Base-by-base conservation (phyloP, 208 protist genomes). In the Leishmania mexicana region DNA sequence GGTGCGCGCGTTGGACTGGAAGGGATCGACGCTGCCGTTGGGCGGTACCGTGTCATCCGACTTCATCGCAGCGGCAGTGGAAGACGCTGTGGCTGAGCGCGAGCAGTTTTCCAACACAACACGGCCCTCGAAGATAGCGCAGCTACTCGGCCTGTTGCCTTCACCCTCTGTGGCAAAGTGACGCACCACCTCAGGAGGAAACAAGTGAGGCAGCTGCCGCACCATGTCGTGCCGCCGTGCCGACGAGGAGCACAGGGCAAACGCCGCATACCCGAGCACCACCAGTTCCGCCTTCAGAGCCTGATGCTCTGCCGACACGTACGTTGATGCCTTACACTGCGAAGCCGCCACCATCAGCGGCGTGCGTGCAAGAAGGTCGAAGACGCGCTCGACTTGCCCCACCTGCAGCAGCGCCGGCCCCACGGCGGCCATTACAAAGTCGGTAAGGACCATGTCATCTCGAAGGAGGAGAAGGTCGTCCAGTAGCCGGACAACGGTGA, bases 381-480 rank as follows among this genome's bases (percentile, higher is more conserved):
- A 84, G 8, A 87, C 87, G 28, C 94, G 87, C 6, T 89, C 85
- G 19, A 42, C n/a, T 60, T 93, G 68, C 0, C 93, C 93, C 17
- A 94, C 31, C 75, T 95, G 92, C 73, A 96, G 45, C 53, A 97
- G 87, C 42, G 94, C 89, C 13, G 92, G 86, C 28, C 75, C 90
- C 0, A 93, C 90, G 31, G 80, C 79, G 10, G 79, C 83, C 86
- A 94, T 85, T 47, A 97, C 87, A 19, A 85, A 81, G 71, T 96
- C 92, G 2, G 93, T 96, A 6, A 96, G 72, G 7, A 81, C 19
- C 81, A 92, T 86, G 83, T 97, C 94, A 75, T 97, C 93, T n/a
- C 94, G 87, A 49, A 83, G 51, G 58, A 67, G 72, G 31, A 97
- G 79, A 21, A 97, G 77, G 31, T 86, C 81, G 71, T 97, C 86